Evolutionary conservation across 2,329 filamentous ascomycete species (phyloP).

Genomic region (Fusarium falciforme): DNA sequence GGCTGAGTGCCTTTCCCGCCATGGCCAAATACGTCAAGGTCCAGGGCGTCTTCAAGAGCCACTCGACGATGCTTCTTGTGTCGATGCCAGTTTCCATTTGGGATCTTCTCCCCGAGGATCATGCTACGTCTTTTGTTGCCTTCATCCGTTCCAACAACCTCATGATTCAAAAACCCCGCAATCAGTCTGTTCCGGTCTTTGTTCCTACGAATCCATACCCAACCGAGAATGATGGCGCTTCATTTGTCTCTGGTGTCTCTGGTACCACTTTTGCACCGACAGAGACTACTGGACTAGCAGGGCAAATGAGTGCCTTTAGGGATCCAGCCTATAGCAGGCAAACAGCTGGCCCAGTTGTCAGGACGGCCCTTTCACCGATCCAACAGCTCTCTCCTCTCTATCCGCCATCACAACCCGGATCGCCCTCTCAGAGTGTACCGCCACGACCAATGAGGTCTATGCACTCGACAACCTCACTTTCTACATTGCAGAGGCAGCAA

Average conservation of each 20-base stretch:
- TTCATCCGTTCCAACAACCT: constrained; percentile 70
- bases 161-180: constrained; percentile 47
- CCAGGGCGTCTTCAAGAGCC: constrained; percentile 71
- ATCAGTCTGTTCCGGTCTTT: constrained; percentile 35
- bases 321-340: constrained; percentile 35
- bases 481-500: constrained; percentile 35
- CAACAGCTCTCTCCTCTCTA: constrained; percentile 38
- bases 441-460: constrained; percentile 36
- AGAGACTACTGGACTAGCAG: constrained; percentile 38
- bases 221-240: constrained; percentile 42
- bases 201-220: constrained; percentile 39
- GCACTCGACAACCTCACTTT: constrained; percentile 40
- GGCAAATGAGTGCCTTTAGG: constrained; percentile 36
- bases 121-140: constrained; percentile 67
- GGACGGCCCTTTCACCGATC: constrained; percentile 21
- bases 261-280: constrained; percentile 49
- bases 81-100: constrained; percentile 70
- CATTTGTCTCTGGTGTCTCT: constrained; percentile 48
- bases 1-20: constrained; percentile 66
- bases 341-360: constrained; percentile 11
- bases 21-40: constrained; percentile 71
- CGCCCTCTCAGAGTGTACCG: constrained; percentile 33
- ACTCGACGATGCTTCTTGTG: constrained; percentile 67
- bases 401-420: constrained; percentile 30
- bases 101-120: constrained; percentile 68